These are phyloP conservation scores for Imleria badia DNA, from an alignment of 768 basidiomycete genomes.

Conservation along the genomic window DNA sequence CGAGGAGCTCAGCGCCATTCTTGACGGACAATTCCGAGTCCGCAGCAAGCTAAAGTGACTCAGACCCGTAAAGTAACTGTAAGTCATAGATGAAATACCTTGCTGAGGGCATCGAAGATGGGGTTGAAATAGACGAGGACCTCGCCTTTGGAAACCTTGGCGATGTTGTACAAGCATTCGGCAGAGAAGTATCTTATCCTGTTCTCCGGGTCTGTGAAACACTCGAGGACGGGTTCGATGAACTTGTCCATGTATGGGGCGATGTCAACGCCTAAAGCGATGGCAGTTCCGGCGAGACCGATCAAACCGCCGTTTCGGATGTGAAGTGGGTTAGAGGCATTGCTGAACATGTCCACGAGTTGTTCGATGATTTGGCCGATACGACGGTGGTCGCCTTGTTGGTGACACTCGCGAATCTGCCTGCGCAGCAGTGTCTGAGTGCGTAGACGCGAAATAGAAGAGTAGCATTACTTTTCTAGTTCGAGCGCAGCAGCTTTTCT, in stretches of 20 bases:
- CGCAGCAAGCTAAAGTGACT: conserved; percentile 73
- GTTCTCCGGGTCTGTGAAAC: conserved; percentile 93
- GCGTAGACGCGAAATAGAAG: background rate
- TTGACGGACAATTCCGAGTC: conserved; percentile 96
- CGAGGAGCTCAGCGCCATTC: conserved; percentile 96
- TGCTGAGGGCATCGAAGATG: conserved; percentile 95
- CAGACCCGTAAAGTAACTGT: conserved; percentile 7
- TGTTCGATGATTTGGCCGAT: conserved; percentile 91
- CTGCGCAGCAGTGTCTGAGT: conserved; percentile 38
- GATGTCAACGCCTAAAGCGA: conserved; percentile 91
- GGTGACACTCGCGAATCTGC: conserved; percentile 84
- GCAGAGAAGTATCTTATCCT: conserved; percentile 97
- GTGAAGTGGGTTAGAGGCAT: conserved; percentile 78
- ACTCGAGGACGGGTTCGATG: conserved; percentile 81
- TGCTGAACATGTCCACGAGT: conserved; percentile 91
- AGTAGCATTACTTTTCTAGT: conserved; percentile 76
- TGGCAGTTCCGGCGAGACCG: conserved; percentile 95
- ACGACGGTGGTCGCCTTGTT: conserved; percentile 75
- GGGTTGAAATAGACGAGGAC: conserved; percentile 97
- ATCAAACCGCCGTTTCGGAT: conserved; percentile 94
- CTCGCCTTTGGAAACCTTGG: conserved; percentile 96
- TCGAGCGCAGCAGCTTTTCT: conserved; percentile 94
- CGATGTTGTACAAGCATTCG: conserved; percentile 97
- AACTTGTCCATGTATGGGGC: conserved; percentile 95
- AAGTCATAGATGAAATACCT: conserved; percentile 50